Base-by-base conservation (phyloP, 2,329 filamentous ascomycete species). In the Setomelanomma holmii region DNA sequence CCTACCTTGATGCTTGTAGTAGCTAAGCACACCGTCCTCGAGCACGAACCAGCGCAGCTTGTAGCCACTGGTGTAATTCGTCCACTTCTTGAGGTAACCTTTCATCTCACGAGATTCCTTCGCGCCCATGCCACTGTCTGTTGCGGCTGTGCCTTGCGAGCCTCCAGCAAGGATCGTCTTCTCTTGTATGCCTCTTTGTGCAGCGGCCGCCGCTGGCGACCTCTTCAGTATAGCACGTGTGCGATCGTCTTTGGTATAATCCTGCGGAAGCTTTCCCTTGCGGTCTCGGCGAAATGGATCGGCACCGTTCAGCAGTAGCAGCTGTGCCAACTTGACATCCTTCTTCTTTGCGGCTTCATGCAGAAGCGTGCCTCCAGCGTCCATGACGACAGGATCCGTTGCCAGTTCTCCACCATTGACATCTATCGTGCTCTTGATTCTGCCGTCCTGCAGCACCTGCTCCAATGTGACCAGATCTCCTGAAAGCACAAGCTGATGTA, bases 61-160 rank as follows among this genome's bases (percentile, higher is more conserved):
- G 78, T 97, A 99, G 7, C 95, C 95, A 71, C 90, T 93, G 19
- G 93, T 93, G 73, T 99, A 99, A 73, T 99, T 99, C 41, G 95
- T 99, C 95, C 95, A 99, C 75, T 99, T 99, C 78, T 97, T 98
- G 50, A 99, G 81, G 73, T 98, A 99, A 5, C 95, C 95, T 78
- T 96, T 97, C 90, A 99, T 98, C 76, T 98, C 93, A 41, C 93
- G 85, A 16, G 90, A 89, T 69, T 99, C 95, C 61, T 93, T 92
- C 14, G 89, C 89, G 21, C 89, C 89, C 52, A 85, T 75, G 14
- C 81, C 79, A 42, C 75, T 74, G 33, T 86, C 84, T 1, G 84
- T 79, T 60, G 89, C 84, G 8, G 82, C 80, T 14, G 86, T 80
- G 21, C 84, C 79, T 7, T 81, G 77, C 5, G 81, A 82, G 55